Conservation (phyloP, 495 filamentous ascomycete genomes). For the Evernia prunastri region DNA sequence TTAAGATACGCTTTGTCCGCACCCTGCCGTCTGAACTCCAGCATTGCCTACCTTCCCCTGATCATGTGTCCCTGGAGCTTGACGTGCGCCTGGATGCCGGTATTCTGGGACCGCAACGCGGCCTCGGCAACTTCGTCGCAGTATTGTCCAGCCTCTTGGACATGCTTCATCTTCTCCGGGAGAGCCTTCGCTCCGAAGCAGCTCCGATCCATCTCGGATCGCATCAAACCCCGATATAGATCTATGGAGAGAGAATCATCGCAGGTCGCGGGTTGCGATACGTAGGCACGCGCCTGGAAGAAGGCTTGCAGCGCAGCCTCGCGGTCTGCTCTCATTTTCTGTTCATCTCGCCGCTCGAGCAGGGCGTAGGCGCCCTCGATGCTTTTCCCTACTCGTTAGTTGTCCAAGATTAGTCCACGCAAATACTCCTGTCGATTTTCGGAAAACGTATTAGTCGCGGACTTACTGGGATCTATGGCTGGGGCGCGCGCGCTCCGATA, state of each 20-base stretch:
- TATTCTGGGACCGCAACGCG: background rate
- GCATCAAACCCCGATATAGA: constrained; percentile 3
- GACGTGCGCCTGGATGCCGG: background rate
- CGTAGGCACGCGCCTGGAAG: background rate
- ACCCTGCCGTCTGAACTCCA: no score
- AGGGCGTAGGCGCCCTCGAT: background rate
- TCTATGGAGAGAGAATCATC: background rate
- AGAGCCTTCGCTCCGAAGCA: background rate
- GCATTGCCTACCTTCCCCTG: background rate
- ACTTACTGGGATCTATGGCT: no score
- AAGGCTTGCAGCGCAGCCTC: background rate
- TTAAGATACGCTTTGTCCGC: no score
- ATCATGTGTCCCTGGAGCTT: background rate
- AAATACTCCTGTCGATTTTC: background rate
- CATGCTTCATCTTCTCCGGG: background rate
- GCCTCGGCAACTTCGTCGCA: background rate
- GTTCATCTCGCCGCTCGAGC: background rate
- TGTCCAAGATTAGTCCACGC: background rate
- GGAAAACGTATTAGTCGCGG: background rate
- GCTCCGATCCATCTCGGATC: background rate
- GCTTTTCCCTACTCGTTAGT: background rate
- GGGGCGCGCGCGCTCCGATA: no score
- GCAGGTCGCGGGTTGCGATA: background rate
- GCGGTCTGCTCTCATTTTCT: background rate
- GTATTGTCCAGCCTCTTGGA: background rate